Base-by-base conservation (phyloP, 2,329 filamentous ascomycete species). In the Sclerotinia trifoliorum region DNA sequence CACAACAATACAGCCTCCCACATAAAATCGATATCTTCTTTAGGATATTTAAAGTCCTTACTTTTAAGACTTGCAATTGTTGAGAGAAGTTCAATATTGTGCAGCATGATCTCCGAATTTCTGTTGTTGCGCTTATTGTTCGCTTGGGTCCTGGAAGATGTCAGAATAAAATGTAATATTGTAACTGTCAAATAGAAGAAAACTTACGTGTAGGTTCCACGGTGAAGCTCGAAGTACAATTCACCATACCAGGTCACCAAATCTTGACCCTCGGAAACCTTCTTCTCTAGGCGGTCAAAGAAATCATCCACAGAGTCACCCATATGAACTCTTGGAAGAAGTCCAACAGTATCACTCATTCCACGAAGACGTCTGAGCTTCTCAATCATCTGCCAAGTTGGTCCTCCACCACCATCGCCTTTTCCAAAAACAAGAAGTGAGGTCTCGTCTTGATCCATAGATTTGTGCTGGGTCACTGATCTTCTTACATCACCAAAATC, bases 221-320 rank as follows among this genome's bases (percentile, higher is more conserved):
- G 91, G 78, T 99, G 95, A 61, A 99, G 86, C 80, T 99, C 95
- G 78, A 99, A 97, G 81, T 99, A 99, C 11, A 99, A 85, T 81
- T 99, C 95, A 54, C 95, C 95, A 78, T 97, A 97, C 95, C 95
- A 99, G 1, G 95, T 98, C 32, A 93, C 91, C 66, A 97, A 90
- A 24, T 92, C 85, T 3, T 87, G 86, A 49, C 78, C 78, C 24
- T 77, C 73, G 19, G 73, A 79, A 39, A 88, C 88, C 80, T 94
- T 96, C 79, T 90, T 87, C 78, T 97, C 90, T 4, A 99, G 83
- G 64, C 86, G 85, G 73, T 91, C 91, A 77, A 97, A 98, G 83
- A 98, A 98, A 74, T 97, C 92, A 70, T 99, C 94, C 21, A 97
- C 95, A 1, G 91, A 94, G 66, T 88, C 86, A 51, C 94, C 94